Evolutionary conservation across 164 flowering plant species (phyloP).

Genomic region (Nymphaea thermarum): DNA sequence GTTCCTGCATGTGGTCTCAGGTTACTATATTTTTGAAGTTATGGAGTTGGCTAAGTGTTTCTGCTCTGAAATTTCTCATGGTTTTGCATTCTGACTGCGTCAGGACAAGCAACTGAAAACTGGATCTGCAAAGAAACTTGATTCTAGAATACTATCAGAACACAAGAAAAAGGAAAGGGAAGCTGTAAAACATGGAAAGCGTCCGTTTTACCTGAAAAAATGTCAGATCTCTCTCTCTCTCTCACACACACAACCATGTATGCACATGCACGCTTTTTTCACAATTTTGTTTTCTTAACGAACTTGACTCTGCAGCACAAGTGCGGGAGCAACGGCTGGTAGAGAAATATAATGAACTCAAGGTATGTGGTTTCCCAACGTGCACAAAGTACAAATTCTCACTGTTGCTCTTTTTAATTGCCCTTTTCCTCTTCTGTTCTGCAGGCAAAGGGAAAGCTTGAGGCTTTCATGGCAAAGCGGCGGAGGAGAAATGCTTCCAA

Average conservation of each 20-base stretch:
- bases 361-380: conserved; percentile 29
- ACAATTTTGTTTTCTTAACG: background rate
- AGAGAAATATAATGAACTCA: conserved; percentile 55
- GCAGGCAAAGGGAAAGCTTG: conserved; percentile 79
- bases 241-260: too few relatives aligned
- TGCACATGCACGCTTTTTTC: too few relatives aligned
- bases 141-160: conserved; percentile 47
- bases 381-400: background rate
- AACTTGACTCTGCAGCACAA: conserved; percentile 48
- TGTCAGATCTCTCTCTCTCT: conserved; percentile 20
- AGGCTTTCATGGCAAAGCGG: conserved; percentile 60
- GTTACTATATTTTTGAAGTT: too few relatives aligned
- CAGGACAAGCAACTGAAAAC: conserved; percentile 68
- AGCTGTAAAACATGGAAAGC: conserved; percentile 46
- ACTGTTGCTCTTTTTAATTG: background rate
- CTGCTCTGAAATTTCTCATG: too few relatives aligned
- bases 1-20: too few relatives aligned
- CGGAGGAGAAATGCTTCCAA: conserved; percentile 81
- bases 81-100: background rate
- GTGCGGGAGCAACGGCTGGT: conserved; percentile 48
- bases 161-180: conserved; percentile 92
- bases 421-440: background rate
- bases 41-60: too few relatives aligned
- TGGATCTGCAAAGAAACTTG: conserved; percentile 34
- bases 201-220: conserved; percentile 75